phyloP scores from a whole-genome alignment of 345 rosid genomes.

The Eucalyptus cladocalyx region DNA sequence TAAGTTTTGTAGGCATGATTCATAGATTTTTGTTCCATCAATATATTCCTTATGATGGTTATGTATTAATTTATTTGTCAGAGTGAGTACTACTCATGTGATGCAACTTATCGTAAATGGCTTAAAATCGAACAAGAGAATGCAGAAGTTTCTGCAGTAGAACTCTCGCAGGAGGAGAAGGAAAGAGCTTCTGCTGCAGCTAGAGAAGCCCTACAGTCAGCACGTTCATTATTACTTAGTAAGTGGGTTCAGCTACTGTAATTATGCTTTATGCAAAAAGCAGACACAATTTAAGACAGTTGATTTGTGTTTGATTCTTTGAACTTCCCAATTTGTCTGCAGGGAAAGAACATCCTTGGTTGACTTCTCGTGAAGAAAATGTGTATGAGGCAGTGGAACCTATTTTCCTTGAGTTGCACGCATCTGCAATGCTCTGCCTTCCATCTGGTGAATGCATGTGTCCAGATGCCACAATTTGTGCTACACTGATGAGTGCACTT shows the following conservation, averaged over 20 bases:
- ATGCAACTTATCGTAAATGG: conserved; percentile 94
- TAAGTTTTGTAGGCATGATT: conserved; percentile 2
- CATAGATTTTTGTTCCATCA: not conserved
- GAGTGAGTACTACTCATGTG: conserved; percentile 95
- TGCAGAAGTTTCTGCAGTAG: conserved; percentile 52
- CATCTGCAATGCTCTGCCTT: conserved; percentile 80
- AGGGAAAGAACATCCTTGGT: conserved; percentile 76
- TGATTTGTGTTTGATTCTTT: not conserved
- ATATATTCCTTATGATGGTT: not conserved
- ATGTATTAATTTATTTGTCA: not conserved
- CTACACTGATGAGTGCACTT: conserved; percentile 87
- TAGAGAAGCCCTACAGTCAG: conserved; percentile 50
- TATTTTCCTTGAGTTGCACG: conserved; percentile 74
- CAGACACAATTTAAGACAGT: not conserved
- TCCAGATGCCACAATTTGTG: conserved; percentile 83
- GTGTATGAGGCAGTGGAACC: conserved; percentile 33
- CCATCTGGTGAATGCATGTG: conserved; percentile 91
- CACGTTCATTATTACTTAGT: conserved; percentile 37
- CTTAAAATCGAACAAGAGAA: conserved; percentile 71
- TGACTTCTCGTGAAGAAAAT: conserved; percentile 48
- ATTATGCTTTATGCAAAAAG: not conserved
- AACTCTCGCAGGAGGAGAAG: conserved; percentile 73
- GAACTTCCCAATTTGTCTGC: not conserved
- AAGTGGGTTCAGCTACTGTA: conserved; percentile 6
- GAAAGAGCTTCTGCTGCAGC: conserved; percentile 56